A percentile compares a stretch with the other conserved stretches of the same genome.
Evolutionary conservation across 1,284 basidiomycete species (phyloP).

Genomic region (Irpex rosettiformis): DNA sequence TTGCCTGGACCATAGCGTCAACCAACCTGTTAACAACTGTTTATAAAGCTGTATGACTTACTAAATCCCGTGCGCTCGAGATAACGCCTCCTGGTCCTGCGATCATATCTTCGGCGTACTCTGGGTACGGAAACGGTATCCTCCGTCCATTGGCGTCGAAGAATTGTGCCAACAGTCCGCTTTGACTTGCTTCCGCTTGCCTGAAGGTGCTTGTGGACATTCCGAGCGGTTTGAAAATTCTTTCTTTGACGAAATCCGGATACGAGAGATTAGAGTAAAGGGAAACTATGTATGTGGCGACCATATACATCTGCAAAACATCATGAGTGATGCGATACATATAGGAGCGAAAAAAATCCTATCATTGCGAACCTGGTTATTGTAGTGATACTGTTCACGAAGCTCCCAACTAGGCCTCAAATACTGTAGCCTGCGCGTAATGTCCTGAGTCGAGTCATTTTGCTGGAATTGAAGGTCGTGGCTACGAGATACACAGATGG

Average conservation of each 20-base stretch:
- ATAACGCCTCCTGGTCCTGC: conserved; percentile 36
- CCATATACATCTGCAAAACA: conserved; percentile 32
- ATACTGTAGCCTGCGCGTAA: conserved; percentile 21
- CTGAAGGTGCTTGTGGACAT: conserved; percentile 23
- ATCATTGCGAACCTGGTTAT: conserved; percentile 28
- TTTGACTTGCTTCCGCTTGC: conserved; percentile 21
- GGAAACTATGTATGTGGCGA: conserved; percentile 27
- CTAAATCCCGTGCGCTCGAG: conserved; percentile 34
- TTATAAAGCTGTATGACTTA: conserved; percentile 13
- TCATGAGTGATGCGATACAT: neutral
- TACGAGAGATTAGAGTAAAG: conserved; percentile 29
- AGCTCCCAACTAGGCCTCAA: conserved; percentile 31
- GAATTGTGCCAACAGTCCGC: conserved; percentile 26
- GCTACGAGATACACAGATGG: neutral
- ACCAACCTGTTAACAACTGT: neutral
- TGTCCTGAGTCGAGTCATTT: conserved; percentile 1
- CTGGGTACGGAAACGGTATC: conserved; percentile 26
- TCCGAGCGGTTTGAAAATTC: conserved; percentile 12
- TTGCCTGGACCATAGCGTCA: conserved; percentile 25
- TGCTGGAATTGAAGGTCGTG: conserved; percentile 5
- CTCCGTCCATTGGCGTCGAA: conserved; percentile 22
- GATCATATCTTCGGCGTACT: conserved; percentile 20
- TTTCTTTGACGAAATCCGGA: conserved; percentile 13
- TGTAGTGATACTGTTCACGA: conserved; percentile 33
- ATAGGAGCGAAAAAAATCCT: neutral